Base-by-base conservation (phyloP, 78 protist genomes). In the Isochrysis galbana region DNA sequence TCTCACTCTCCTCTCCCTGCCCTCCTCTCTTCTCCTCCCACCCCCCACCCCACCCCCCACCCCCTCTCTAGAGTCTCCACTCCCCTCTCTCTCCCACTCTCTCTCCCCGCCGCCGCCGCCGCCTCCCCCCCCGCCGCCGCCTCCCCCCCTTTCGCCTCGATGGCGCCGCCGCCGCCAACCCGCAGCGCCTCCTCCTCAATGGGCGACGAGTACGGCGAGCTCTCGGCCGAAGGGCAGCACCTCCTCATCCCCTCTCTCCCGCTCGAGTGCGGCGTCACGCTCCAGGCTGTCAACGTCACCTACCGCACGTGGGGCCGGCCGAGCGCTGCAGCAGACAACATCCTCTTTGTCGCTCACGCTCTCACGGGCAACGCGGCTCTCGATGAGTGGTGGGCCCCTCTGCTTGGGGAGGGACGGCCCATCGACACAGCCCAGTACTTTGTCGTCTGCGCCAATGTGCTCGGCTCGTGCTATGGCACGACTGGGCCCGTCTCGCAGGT, bases 391-490 rank as follows among this genome's bases (percentile, higher is more conserved):
- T 91, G 95, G 95, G 93, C 87, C 45, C 51, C 39, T 48, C 84
- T 94, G 23, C 83, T 94, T 46, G 95, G 95, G 10, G 93, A 93
- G 3, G 95, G 95, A 44, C 4, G 2, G 82, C 87, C 93, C 17
- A 0, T 94, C 25, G 95, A 94, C 80, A 90, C 95, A 36, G 38
- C 78, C 92, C 83, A 91, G 80, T 94, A 78, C 70, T 91, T 94
- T 21, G 83, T 94, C 72, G 67, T 94, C 34, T 90, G 95, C 93
- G 41, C 93, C 34, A 94, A 94, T 51, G 91, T 90, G n/a, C 87
- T 94, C 22, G 95, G 95, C 45, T n/a, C 74, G 44, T 94, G 95
- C 80, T 94, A 91, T 29, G 95, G 95, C 45, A 54, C 91, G 1
- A 90, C 93, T 0, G 94, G 95, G 1, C 95, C 95, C 3, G 34